Conservation (phyloP, 805 yeast genomes). For the Yamadazyma sp. region DNA sequence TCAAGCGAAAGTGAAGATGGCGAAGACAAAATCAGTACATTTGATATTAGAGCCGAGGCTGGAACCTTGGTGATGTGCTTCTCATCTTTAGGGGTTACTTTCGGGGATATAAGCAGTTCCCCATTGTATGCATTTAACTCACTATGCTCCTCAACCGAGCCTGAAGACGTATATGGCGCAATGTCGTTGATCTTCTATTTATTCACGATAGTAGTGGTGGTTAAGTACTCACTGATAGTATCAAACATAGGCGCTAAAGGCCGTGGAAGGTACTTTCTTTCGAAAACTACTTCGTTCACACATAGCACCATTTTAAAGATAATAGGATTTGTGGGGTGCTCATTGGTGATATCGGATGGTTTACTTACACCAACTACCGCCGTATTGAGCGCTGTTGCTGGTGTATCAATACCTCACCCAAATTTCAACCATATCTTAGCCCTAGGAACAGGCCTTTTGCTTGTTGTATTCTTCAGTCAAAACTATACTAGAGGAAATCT, state of each 20-base stretch:
- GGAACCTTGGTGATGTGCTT: conserved; percentile 11
- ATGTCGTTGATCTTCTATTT: conserved; percentile 55
- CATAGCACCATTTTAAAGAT: conserved; percentile 1
- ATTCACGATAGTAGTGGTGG: conserved; percentile 51
- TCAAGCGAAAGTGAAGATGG: conserved; percentile 31
- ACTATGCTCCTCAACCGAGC: conserved; percentile 21
- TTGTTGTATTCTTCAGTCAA: conserved; percentile 2
- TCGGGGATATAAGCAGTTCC: conserved; percentile 64
- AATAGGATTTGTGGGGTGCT: conserved; percentile 52
- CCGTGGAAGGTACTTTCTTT: too few relatives aligned
- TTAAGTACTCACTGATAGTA: conserved; percentile 52
- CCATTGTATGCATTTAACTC: conserved; percentile 52
- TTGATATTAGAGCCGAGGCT: neutral
- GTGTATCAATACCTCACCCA: conserved; percentile 36
- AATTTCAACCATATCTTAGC: neutral
- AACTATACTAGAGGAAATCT: conserved; percentile 1
- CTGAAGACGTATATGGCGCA: conserved; percentile 48
- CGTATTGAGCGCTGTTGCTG: conserved; percentile 56
- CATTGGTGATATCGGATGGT: conserved; percentile 60
- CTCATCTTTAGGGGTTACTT: conserved; percentile 59
- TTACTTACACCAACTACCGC: conserved; percentile 64
- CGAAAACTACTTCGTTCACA: conserved; percentile 35
- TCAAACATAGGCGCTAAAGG: conserved; percentile 49
- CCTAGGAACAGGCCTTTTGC: neutral
- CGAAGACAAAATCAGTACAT: neutral